phyloP scores from a whole-genome alignment of 2,329 filamentous ascomycete genomes.

The Pseudogymnoascus sp. region DNA sequence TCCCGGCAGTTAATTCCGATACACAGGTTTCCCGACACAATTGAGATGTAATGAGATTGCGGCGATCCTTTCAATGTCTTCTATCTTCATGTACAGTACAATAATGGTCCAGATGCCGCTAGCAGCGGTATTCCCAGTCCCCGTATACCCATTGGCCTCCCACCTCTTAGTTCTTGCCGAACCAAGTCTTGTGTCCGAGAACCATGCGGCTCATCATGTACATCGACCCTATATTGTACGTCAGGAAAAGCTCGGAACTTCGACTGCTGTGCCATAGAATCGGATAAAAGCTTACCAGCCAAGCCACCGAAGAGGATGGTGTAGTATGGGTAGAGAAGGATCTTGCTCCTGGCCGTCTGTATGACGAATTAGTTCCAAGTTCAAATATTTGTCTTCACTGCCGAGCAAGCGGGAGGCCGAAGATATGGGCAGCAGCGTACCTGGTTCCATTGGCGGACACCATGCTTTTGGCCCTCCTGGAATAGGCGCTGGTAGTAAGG shows the following conservation, averaged over 20 bases:
- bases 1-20: not conserved
- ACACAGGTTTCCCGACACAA: conserved; percentile 9
- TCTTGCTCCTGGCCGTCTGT: conserved; percentile 56
- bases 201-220: conserved; percentile 70
- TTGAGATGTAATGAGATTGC: conserved; percentile 12
- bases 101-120: not conserved
- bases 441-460: conserved; percentile 68
- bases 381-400: conserved; percentile 7
- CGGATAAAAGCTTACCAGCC: conserved; percentile 42
- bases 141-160: not conserved
- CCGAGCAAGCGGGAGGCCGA: not conserved
- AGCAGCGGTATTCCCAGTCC: not conserved
- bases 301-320: conserved; percentile 53
- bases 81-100: conserved; percentile 13
- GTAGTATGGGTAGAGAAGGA: conserved; percentile 62
- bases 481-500: conserved; percentile 66
- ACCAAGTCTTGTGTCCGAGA: conserved; percentile 73
- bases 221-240: conserved; percentile 35
- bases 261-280: not conserved
- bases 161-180: conserved; percentile 42
- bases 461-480: conserved; percentile 61
- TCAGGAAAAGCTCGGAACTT: not conserved
- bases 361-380: conserved; percentile 7
- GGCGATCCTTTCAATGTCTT: conserved; percentile 14
- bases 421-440: conserved; percentile 41